Conservation (phyloP, 164 flowering plant genomes). For the Platanus orientalis region DNA sequence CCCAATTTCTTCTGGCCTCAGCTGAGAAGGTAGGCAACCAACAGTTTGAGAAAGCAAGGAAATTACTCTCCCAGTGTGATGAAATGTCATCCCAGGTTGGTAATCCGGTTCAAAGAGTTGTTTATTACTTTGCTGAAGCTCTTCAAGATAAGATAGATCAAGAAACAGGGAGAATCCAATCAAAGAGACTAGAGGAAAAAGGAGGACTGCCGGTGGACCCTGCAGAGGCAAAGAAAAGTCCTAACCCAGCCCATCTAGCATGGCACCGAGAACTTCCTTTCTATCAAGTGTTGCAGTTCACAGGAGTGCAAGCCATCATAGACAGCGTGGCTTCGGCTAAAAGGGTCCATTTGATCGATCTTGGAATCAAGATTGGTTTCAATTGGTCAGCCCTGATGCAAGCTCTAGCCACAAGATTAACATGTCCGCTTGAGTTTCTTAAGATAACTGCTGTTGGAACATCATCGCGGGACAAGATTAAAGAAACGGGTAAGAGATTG, state of each 20-base stretch:
- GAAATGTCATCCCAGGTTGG: conserved; percentile 32
- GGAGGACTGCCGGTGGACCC: conserved; percentile 11
- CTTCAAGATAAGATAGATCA: conserved; percentile 44
- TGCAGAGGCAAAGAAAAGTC: conserved; percentile 20
- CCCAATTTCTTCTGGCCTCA: conserved; percentile 38
- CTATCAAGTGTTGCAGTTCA: conserved; percentile 29
- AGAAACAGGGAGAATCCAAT: conserved; percentile 32
- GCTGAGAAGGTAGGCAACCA: conserved; percentile 50
- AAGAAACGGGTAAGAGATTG: no score
- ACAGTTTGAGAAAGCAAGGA: conserved; percentile 39
- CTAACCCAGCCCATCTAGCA: conserved; percentile 18
- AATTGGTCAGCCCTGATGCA: conserved; percentile 50
- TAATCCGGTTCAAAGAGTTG: conserved; percentile 48
- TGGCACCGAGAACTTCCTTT: conserved; percentile 31
- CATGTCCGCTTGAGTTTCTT: conserved; percentile 36
- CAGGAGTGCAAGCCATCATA: conserved; percentile 47
- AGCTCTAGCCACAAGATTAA: conserved; percentile 30
- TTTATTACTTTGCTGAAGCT: conserved; percentile 45
- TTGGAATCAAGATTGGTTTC: conserved; percentile 30
- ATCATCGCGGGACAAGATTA: conserved; percentile 8
- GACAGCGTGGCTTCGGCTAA: conserved; percentile 35
- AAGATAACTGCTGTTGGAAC: conserved; percentile 42
- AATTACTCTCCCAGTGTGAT: conserved; percentile 34
- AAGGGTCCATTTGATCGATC: no score
- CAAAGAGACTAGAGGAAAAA: conserved; percentile 5